Evolutionary conservation across 2,329 filamentous ascomycete genomes (phyloP), one percentile per base, ranked within the genome.

Genomic region (Domatiomyces globalis): DNA sequence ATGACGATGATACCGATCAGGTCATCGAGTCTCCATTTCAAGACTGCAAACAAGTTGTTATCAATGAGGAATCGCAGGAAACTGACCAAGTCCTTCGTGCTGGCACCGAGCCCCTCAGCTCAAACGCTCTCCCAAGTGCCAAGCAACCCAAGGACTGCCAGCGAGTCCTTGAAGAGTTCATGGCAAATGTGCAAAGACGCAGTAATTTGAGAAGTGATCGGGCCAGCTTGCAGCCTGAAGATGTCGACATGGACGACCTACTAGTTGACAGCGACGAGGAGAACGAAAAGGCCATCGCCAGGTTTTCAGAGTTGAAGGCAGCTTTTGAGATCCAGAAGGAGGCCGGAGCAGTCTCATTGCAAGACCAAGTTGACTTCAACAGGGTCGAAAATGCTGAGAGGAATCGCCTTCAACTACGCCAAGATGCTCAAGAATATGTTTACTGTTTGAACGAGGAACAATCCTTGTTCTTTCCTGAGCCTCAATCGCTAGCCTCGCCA

Each of bases 401-500:
- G 10, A 43, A 25, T n/a, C 56, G 56, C n/a, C 46, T 54, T 17
- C 20, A 45, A 42, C 49, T 53, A n/a, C 29, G 53, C 19, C 49
- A 56, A 22, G 44, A 51, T 12, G 54, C 51, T 22, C 54, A 54
- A 33, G 45, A 49, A 2, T 25, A 51, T 25, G 20, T 9, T 18
- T 27, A 49, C 3, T n/a, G 33, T 20, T 52, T 54, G 33, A 45
- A 44, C 29, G 56, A 54, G 29, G 51, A 52, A 42, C 48, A 58
- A 12, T 49, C 51, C 4, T 43, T 58, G 5, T 58, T 58, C 47
- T 43, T 57, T 47, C 55, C 56, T 1, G 54, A 58, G 29, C 4
- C 42, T 8, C 51, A 51, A 10, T 39, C 12, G 12, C 33, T 10
- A 5, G 33, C 29, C 9, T 33, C 29, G 2, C 2, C 8, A 2